These are phyloP conservation scores for Citrus inodora DNA, from an alignment of 345 rosid species.

Conservation along the genomic window DNA sequence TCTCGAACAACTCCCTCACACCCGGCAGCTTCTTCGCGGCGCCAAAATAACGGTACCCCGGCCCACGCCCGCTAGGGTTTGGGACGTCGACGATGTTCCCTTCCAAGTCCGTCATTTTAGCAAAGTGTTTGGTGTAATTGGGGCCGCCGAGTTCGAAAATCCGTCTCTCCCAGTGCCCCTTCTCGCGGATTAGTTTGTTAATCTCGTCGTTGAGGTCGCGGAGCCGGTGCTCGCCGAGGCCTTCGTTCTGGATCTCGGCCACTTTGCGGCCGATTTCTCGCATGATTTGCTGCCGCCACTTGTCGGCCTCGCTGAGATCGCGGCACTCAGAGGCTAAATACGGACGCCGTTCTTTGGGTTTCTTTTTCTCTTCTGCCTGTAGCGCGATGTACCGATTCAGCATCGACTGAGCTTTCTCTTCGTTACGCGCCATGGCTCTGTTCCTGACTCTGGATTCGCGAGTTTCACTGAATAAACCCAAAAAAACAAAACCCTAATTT, in stretches of 20 bases:
- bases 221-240: conserved; percentile 86
- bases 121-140: conserved; percentile 54
- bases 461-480: background rate
- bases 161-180: conserved; percentile 84
- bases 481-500: background rate
- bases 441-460: background rate
- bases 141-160: conserved; percentile 85
- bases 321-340: conserved; percentile 90
- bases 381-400: conserved; percentile 74
- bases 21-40: conserved; percentile 94
- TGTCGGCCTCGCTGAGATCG: conserved; percentile 87
- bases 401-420: conserved; percentile 98
- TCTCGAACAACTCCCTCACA: conserved; percentile 82
- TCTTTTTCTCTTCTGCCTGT: conserved; percentile 82
- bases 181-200: conserved; percentile 89
- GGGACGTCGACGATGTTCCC: conserved; percentile 93
- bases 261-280: conserved; percentile 91
- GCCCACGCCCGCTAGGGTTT: conserved; percentile 92
- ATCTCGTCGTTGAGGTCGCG: conserved; percentile 92
- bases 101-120: conserved; percentile 89
- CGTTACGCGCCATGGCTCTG: conserved; percentile 76
- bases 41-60: conserved; percentile 91
- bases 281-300: conserved; percentile 92
- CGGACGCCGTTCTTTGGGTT: conserved; percentile 89
- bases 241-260: conserved; percentile 92